Conservation (phyloP, 345 rosid species). For the Populus deltoides region DNA sequence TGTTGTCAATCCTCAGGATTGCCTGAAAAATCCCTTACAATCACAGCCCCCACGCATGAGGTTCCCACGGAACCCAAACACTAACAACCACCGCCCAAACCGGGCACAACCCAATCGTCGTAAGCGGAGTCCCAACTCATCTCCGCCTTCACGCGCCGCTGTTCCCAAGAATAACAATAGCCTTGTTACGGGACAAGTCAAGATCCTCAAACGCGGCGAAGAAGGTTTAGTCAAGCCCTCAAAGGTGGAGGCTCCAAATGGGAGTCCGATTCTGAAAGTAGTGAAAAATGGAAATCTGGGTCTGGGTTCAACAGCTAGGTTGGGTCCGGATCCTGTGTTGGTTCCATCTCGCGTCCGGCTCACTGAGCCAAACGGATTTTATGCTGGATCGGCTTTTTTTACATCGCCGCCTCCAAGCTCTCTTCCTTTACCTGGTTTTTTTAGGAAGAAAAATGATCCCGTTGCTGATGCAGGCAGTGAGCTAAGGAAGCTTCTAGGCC, state of each 20-base stretch:
- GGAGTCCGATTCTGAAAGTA: not conserved
- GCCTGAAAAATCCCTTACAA: slow-evolving; percentile 32
- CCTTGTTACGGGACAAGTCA: slow-evolving; percentile 46
- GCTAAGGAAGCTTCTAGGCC: slow-evolving; percentile 50
- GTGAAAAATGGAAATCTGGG: slow-evolving; percentile 16
- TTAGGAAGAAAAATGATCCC: slow-evolving; percentile 33
- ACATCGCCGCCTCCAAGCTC: slow-evolving; percentile 93
- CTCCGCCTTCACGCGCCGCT: slow-evolving; percentile 20
- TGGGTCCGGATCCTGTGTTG: slow-evolving; percentile 37
- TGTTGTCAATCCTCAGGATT: slow-evolving; percentile 54
- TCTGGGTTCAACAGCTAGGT: slow-evolving; percentile 35
- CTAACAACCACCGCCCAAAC: slow-evolving; percentile 22
- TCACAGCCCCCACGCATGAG: slow-evolving; percentile 23
- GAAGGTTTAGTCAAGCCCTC: not conserved
- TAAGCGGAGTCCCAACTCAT: slow-evolving; percentile 38
- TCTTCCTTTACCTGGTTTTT: slow-evolving; percentile 74
- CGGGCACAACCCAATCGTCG: slow-evolving; percentile 40
- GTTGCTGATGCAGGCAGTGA: slow-evolving; percentile 32
- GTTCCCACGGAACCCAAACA: slow-evolving; percentile 20
- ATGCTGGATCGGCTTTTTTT: slow-evolving; percentile 70
- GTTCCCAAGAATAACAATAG: slow-evolving; percentile 4
- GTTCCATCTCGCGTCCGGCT: slow-evolving; percentile 32
- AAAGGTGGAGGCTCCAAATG: not conserved
- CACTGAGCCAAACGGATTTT: slow-evolving; percentile 37
- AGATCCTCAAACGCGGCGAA: slow-evolving; percentile 78